Evolutionary conservation across 768 basidiomycete species (phyloP).

Genomic region (Atractiella rhizophila): DNA sequence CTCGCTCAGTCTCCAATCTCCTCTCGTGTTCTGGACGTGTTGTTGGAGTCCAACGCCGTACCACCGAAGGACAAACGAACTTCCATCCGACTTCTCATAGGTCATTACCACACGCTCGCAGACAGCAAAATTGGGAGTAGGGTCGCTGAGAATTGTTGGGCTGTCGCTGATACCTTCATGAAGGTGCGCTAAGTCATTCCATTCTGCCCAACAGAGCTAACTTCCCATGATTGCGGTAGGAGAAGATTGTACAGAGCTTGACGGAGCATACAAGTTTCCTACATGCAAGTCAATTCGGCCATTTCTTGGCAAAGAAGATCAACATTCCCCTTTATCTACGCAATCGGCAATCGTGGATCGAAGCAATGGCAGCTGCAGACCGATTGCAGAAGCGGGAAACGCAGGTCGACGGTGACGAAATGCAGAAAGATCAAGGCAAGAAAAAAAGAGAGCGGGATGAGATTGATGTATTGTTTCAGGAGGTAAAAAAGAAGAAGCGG

Average conservation of each 20-base stretch:
- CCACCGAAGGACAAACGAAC: constrained; percentile 23
- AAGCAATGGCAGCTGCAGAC: constrained; percentile 31
- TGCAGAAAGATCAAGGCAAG: constrained; percentile 12
- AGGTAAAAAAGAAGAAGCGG: too few relatives aligned
- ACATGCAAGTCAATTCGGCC: constrained; percentile 55
- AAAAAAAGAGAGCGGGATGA: constrained; percentile 15
- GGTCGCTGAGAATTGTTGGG: constrained; percentile 77
- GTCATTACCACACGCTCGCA: constrained; percentile 50
- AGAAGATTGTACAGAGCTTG: constrained; percentile 69
- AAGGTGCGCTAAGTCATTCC: constrained; percentile 32
- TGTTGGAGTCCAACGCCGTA: constrained; percentile 1
- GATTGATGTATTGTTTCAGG: constrained; percentile 19
- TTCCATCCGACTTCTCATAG: constrained; percentile 49
- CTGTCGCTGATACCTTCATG: constrained; percentile 67
- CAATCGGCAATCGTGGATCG: constrained; percentile 62
- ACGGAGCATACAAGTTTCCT: constrained; percentile 44
- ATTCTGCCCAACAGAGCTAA: background rate
- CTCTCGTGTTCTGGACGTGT: constrained; percentile 6
- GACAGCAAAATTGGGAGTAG: constrained; percentile 77
- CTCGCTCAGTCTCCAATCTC: constrained; percentile 17
- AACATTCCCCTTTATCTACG: constrained; percentile 53
- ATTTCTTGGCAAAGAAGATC: constrained; percentile 56
- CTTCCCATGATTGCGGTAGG: constrained; percentile 26
- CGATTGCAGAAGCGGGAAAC: background rate
- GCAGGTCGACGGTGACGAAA: background rate